Percentiles rank a stretch among this genome's conserved stretches.
Evolutionary conservation across 805 yeast species (phyloP).

Genomic region (Teunomyces panamensis): DNA sequence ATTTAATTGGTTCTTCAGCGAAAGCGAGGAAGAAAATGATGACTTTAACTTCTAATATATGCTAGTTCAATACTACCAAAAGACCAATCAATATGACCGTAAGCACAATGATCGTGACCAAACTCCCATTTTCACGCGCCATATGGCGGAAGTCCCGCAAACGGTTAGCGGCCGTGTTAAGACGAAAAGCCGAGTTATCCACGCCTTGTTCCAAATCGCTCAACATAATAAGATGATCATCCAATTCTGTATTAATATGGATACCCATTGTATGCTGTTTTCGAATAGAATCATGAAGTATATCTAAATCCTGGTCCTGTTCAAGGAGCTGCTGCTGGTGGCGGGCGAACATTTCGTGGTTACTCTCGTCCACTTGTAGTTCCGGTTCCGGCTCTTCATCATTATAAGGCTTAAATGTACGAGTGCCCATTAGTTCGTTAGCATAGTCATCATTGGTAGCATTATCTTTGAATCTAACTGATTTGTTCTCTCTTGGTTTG

Average conservation of each 20-base stretch:
- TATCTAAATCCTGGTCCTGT: constrained; percentile 37
- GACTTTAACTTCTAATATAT: constrained; percentile 37
- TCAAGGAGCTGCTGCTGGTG: constrained; percentile 40
- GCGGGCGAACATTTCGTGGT: constrained; percentile 40
- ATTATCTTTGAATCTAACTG: constrained; percentile 40
- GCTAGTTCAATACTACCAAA: constrained; percentile 39
- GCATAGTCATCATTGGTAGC: constrained; percentile 19
- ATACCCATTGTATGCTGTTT: constrained; percentile 41
- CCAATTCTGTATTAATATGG: constrained; percentile 36
- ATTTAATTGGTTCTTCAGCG: constrained; percentile 46
- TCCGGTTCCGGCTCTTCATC: constrained; percentile 28
- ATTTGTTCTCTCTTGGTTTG: constrained; percentile 15
- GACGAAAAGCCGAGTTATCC: constrained; percentile 27
- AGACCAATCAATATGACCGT: constrained; percentile 38
- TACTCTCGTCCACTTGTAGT: constrained; percentile 22
- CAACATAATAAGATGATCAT: constrained; percentile 39
- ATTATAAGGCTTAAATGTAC: constrained; percentile 32
- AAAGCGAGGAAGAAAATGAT: constrained; percentile 43
- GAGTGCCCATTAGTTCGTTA: constrained; percentile 35
- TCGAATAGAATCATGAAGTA: constrained; percentile 31
- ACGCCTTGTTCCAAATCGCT: constrained; percentile 43
- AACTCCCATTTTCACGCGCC: constrained; percentile 41
- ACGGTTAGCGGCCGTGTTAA: constrained; percentile 30
- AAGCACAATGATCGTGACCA: constrained; percentile 39
- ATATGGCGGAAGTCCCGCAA: constrained; percentile 30